Evolutionary conservation across 345 rosid genomes (phyloP), one percentile per base, ranked within the genome.

Genomic region (Pugionium cornutum): DNA sequence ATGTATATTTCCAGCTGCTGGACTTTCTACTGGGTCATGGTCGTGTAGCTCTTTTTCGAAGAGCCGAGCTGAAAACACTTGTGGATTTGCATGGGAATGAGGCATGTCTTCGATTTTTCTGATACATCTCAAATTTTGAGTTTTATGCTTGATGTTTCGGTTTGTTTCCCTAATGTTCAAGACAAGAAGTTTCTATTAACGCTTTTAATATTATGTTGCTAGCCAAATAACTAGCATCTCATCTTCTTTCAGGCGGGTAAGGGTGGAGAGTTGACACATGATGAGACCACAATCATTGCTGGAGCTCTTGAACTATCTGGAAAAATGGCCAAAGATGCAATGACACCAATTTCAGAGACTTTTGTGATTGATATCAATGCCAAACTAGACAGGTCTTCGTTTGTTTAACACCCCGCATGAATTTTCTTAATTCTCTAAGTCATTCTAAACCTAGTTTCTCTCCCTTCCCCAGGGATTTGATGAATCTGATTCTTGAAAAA

Each of bases 191-290:
- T 34, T 48, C 56, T 26, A 3, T 5, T 26, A 10, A 27, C 50
- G 48, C 2, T 26, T 45, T n/a, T n/a, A 3, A 29, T 1, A 3
- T 8, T 62, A n/a, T 29, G 40, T 6, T 58, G 33, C 46, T 36
- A 37, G 58, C 42, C 31, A 6, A 54, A 33, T 57, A 42, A 62
- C 37, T 26, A 48, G 44, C 46, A 9, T 42, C 8, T n/a, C n/a
- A 10, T 25, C 18, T 37, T 73, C 27, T 26, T 40, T 40, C 77
- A 89, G 98, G 98, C 96, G 59, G 98, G 98, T 63, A 92, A 92
- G 68, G 98, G 98, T 55, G 98, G 98, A 48, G 98, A 92, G 71
- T 63, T 92, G 62, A 92, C 98, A 0, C 98, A 83, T 76, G 98
- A 92, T 31, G 98, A 92, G 77, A 92, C 96, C 29, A 92, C 96